A percentile compares a stretch with the other conserved stretches of the same genome.
Evolutionary conservation across 1,284 basidiomycete species (phyloP).

Genomic region (Thelephora terrestris): DNA sequence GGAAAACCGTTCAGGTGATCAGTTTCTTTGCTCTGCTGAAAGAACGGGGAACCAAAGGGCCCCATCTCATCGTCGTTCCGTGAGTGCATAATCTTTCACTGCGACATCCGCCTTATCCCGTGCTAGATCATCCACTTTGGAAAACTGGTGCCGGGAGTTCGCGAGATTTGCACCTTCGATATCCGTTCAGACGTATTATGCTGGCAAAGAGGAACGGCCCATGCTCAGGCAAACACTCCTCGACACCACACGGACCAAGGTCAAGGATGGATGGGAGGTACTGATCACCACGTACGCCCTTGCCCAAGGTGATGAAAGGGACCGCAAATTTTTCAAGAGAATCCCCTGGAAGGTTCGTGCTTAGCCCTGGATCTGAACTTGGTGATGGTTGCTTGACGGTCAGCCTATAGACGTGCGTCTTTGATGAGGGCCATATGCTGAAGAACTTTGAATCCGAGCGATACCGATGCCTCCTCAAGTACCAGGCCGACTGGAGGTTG

Average conservation of each 20-base stretch:
- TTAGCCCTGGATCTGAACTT: neutral
- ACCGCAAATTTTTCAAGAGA: constrained; percentile 87
- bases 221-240: constrained; percentile 59
- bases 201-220: constrained; percentile 81
- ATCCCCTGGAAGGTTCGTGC: constrained; percentile 82
- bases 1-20: constrained; percentile 98
- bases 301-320: constrained; percentile 78
- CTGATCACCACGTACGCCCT: constrained; percentile 95
- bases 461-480: constrained; percentile 82
- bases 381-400: neutral
- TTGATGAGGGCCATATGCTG: constrained; percentile 92
- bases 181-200: constrained; percentile 89
- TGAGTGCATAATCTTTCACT: constrained; percentile 32
- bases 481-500: constrained; percentile 82
- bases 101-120: neutral
- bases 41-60: constrained; percentile 66
- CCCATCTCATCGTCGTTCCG: constrained; percentile 94
- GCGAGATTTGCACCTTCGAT: constrained; percentile 82
- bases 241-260: constrained; percentile 23
- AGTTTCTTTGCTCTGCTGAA: constrained; percentile 90
- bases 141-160: constrained; percentile 99
- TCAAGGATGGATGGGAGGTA: constrained; percentile 74
- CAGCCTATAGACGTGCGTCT: constrained; percentile 66
- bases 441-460: constrained; percentile 97
- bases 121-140: constrained; percentile 82